Conservation (phyloP, 208 protist genomes). For the Acanthamoeba quina region DNA sequence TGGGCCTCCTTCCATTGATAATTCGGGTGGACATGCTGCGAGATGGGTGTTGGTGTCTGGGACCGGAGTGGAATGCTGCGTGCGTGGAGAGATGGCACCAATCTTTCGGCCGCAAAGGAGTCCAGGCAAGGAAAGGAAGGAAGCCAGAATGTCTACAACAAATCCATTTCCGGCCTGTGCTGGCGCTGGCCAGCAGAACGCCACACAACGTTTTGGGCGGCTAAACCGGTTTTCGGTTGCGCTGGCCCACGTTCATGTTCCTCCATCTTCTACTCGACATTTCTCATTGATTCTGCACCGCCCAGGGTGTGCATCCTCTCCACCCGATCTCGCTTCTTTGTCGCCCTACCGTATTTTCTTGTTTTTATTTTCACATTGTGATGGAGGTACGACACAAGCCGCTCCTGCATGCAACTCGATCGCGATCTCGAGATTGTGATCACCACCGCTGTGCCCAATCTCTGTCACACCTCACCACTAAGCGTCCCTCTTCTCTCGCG, state of each 20-base stretch:
- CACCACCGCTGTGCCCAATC: too few species aligned
- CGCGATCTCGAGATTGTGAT: too few species aligned
- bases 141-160: background rate
- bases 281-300: background rate
- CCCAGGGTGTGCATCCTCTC: background rate
- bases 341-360: background rate
- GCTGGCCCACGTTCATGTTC: background rate
- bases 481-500: background rate
- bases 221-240: background rate
- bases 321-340: background rate
- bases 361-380: background rate
- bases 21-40: background rate
- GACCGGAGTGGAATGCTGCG: background rate
- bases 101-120: too few species aligned
- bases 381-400: background rate
- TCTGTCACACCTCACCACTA: background rate
- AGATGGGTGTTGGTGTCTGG: background rate
- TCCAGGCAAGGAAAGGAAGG: background rate
- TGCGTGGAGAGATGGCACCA: background rate
- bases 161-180: background rate
- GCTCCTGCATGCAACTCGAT: too few species aligned
- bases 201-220: background rate
- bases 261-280: background rate
- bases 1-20: conserved; percentile 69
- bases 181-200: background rate